phyloP scores from a whole-genome alignment of 179 eudicot species.

The Silene noctiflora region DNA sequence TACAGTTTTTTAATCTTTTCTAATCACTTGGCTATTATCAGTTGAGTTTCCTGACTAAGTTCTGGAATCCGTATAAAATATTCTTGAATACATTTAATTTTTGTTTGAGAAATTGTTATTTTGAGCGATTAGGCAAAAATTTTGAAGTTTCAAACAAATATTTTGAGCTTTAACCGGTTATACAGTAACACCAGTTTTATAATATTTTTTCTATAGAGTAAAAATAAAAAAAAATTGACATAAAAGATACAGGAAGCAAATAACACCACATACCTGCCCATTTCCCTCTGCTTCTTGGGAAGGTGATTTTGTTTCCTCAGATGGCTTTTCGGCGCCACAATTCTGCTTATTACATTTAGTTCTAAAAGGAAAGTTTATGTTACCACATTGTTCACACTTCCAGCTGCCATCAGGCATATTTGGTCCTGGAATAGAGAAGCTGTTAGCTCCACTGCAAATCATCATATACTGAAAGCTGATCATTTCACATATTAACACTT shows the following conservation, averaged over 20 bases:
- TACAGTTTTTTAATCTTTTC: too few relatives aligned
- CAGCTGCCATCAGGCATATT: slow-evolving; percentile 98
- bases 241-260: slow-evolving; percentile 24
- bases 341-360: slow-evolving; percentile 94
- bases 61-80: too few relatives aligned
- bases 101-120: too few relatives aligned
- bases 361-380: slow-evolving; percentile 88
- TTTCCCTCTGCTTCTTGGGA: slow-evolving; percentile 48
- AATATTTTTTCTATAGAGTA: too few relatives aligned
- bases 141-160: too few relatives aligned
- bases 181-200: too few relatives aligned
- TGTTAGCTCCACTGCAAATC: background rate
- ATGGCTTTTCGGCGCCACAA: slow-evolving; percentile 90
- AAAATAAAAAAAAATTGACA: background rate
- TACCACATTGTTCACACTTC: slow-evolving; percentile 88
- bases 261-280: slow-evolving; percentile 65
- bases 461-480: background rate
- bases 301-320: slow-evolving; percentile 51
- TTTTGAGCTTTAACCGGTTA: too few relatives aligned
- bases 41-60: too few relatives aligned
- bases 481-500: slow-evolving; percentile 28
- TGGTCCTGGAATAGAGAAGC: slow-evolving; percentile 48
- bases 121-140: too few relatives aligned
- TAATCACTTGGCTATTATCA: too few relatives aligned
- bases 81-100: too few relatives aligned